Conservation (phyloP, 1,139 yeast species). For the Kluyveromyces sp. region DNA sequence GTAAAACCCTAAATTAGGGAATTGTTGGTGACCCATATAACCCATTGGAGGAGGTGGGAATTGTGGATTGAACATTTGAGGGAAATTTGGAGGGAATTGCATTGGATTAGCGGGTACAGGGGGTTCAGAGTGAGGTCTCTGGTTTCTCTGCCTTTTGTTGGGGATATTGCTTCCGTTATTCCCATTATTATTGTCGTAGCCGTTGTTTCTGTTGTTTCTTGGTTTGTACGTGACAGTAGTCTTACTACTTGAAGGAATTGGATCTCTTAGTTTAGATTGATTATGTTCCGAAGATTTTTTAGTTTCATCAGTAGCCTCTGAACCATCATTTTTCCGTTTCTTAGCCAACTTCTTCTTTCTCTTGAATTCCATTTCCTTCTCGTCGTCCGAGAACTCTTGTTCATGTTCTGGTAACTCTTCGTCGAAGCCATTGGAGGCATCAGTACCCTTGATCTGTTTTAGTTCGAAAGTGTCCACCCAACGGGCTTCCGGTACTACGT, state of each 20-base stretch:
- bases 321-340: conserved; percentile 42
- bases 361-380: conserved; percentile 48
- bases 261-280: not conserved
- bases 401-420: conserved; percentile 91
- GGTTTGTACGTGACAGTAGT: conserved; percentile 1
- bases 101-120: conserved; percentile 3
- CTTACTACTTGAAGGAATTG: conserved; percentile 5
- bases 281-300: not conserved
- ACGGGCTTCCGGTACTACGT: conserved; percentile 74
- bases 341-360: conserved; percentile 47
- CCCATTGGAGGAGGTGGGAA: conserved; percentile 2
- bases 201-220: conserved; percentile 5
- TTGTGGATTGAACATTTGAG: conserved; percentile 3
- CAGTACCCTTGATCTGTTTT: conserved; percentile 72
- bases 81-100: not conserved
- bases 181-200: conserved; percentile 1
- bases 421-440: conserved; percentile 91
- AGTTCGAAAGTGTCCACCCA: conserved; percentile 71
- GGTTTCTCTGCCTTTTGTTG: not conserved
- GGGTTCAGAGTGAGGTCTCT: conserved; percentile 3
- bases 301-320: not conserved
- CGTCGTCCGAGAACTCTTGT: conserved; percentile 93
- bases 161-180: not conserved
- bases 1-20: not conserved
- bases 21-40: not conserved